Conservation (phyloP, 2,329 filamentous ascomycete species). For the Cordyceps cicadae region DNA sequence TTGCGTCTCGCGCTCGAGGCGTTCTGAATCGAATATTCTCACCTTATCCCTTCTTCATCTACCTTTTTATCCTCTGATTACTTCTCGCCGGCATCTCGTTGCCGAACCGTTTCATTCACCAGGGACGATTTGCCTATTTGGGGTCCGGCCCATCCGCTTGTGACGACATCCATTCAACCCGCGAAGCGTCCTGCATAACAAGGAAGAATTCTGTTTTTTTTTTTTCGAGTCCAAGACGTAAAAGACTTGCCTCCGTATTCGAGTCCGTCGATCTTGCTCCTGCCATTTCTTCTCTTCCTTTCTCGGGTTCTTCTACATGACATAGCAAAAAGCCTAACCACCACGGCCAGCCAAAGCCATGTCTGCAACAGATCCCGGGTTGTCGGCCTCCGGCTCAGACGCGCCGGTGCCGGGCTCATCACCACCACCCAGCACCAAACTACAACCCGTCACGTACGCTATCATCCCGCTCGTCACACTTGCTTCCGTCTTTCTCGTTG, state of each 20-base stretch:
- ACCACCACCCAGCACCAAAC: not conserved
- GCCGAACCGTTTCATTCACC: not conserved
- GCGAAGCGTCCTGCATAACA: not conserved
- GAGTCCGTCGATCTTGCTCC: too few species aligned
- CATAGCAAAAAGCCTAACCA: not conserved
- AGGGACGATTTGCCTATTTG: not conserved
- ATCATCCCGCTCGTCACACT: slow-evolving; percentile 41
- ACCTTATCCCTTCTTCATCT: not conserved
- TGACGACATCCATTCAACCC: slow-evolving; percentile 3
- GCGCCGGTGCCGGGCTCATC: not conserved
- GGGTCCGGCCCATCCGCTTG: slow-evolving; percentile 6
- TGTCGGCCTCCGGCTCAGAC: not conserved
- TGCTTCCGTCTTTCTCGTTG: slow-evolving; percentile 29
- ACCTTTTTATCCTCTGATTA: not conserved
- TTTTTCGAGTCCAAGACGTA: not conserved
- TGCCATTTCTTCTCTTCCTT: not conserved
- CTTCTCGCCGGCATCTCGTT: not conserved
- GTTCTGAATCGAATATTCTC: not conserved
- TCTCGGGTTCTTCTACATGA: not conserved
- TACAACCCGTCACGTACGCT: slow-evolving; percentile 49
- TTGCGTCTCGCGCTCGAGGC: not conserved
- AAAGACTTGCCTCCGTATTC: not conserved
- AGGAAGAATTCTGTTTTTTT: not conserved
- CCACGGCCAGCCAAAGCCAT: not conserved
- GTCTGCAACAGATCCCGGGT: not conserved